Base-by-base conservation (phyloP, 208 protist genomes). In the Leishmania aethiopica region DNA sequence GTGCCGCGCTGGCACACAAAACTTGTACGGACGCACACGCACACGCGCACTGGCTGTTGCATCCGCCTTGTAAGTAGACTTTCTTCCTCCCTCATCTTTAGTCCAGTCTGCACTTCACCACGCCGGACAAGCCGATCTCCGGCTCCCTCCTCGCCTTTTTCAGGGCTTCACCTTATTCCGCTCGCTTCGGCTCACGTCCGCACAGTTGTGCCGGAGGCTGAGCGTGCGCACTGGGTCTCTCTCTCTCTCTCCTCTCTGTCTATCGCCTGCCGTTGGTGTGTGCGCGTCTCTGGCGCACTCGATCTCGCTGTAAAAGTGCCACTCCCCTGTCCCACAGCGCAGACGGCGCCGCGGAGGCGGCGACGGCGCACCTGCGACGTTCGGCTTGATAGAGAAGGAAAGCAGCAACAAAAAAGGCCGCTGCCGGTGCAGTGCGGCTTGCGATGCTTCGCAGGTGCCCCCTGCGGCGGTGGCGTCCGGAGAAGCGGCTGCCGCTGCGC, bases 401-500 rank as follows among this genome's bases (percentile, higher is more conserved):
- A 32, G 25, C 49, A 3, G 10, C 5, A 35, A 32, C 0, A 1
- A 3, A 51, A 6, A 53, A 51, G 45, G 15, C 25, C 3, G 69
- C 69, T 35, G 19, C 25, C 19, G 53, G 51, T 37, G 32, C 32
- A 60, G 32, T 22, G 73, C 32, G 11, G 32, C 47, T 59, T 13
- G 0, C 51, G 17, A 86, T 85, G 85, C 74, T 82, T 15, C 84
- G 78, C 59, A 73, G 71, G 11, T 84, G 76, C 42, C 28, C 80
- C 0, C 13, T 51, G 76, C 78, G 83, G 32, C 77, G 88, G 4
- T 97, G 94, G 93, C 90, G 92, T 19, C 79, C 85, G 22, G 92
- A 96, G 64, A 89, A 89, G 81, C 86, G 90, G 11, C 86, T 96
- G 51, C 94, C 94, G 2, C 90, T 79, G 17, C 94, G 94, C 28